Evolutionary conservation across 148 eudicot species (phyloP), one percentile per base, ranked within the genome.

Genomic region (Rhododendron simsii): DNA sequence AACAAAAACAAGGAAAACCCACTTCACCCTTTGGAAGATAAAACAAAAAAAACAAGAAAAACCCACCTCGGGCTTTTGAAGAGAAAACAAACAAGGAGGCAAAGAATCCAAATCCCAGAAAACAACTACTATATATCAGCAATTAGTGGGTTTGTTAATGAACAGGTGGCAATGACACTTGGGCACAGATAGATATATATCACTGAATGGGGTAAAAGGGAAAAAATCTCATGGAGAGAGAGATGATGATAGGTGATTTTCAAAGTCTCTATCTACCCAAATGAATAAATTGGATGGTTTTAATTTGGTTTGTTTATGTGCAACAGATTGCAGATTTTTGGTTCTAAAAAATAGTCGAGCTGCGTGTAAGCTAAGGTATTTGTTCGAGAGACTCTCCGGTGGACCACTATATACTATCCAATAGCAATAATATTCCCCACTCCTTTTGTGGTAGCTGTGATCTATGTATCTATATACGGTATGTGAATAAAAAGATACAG

Each of bases 221-320:
- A 30, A 14, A 23, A 77, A 81, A 80, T 71, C 93, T 87, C 87
- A 91, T 91, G 91, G 89, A 86, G 91, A 85, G 84, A 81, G 55
- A 50, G 50, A 47, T 78, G 85, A 87, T 87, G 50, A 81, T 84
- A 84, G 87, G 84, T 86, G 86, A 85, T 86, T 87, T 74, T 89
- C 83, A 81, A 77, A 85, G 91, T 92, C 90, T 76, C 91, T 87
- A 84, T 92, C 93, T 87, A 84, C 61, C 81, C 89, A 88, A 61
- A 61, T 21, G 67, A 61, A 61, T 61, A 61, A 3, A 7, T 61
- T 61, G 26, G 63, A 57, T 57, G 63, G 10, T 59, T 63, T 61
- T 35, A 35, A 35, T 59, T 63, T 89, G 88, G 91, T 86, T 90
- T 89, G 88, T 90, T 87, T 91, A 80, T 86, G 78, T 86, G 85